Base-by-base conservation (phyloP, 306 rosid genomes). In the Citrullus amarus region DNA sequence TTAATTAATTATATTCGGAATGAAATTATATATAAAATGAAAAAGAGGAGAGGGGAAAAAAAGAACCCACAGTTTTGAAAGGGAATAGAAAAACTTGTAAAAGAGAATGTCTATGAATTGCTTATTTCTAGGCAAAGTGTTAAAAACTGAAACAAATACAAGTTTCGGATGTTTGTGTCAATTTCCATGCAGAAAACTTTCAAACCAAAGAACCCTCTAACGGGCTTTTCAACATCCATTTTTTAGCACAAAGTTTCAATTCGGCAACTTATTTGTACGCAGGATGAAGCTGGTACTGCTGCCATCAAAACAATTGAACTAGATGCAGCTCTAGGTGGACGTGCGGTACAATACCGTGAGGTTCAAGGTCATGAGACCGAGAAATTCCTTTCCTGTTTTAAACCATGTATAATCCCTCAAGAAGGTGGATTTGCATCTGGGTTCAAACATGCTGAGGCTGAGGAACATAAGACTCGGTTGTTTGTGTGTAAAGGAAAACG, bases 311-410 rank as follows among this genome's bases (percentile, higher is more conserved):
- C 99, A 44, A 90, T 96, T 71, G 99, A 96, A 85, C 84, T 96
- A 81, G 98, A 96, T 89, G 98, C 99, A 83, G 86, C 93, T 80
- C 94, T 96, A 68, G 99, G 99, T 80, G 99, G 98, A 72, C 98
- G 98, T 63, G 99, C 99, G 66, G 97, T 96, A 81, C 99, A 96
- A 86, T 93, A 93, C 77, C 98, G 99, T 22, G 99, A 96, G 88
- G 88, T 89, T 73, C 98, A 96, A 78, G 99, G 99, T 86, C 92
- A 89, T 44, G 99, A 96, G 86, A 96, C 97, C 2, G 96, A 90
- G 56, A 96, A 93, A 77, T 92, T 96, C 80, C 84, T 92, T 53
- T 96, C 99, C 25, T 90, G 89, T 85, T 96, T 96, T 77, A 96
- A 87, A 85, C 99, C 98, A 59, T 96, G 99, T 79, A 92, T 96